Percentiles rank a stretch among this genome's conserved stretches.
Evolutionary conservation across 1,284 basidiomycete species (phyloP).

Genomic region (Pascua guehoae): DNA sequence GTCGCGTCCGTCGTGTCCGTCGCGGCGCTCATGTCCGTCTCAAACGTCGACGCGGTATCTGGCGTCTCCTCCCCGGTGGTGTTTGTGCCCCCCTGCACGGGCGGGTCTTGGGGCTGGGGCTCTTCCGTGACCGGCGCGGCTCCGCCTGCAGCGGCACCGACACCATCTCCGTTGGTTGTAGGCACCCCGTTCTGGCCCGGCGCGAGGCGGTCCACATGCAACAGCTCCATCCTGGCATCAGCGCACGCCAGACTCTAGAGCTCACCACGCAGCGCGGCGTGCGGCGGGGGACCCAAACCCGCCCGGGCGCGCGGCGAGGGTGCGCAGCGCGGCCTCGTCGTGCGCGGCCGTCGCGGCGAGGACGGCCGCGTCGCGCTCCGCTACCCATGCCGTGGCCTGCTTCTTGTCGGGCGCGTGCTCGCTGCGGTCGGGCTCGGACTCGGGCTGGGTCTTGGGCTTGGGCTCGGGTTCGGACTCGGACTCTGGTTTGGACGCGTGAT

Average conservation of each 20-base stretch:
- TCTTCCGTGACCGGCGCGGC: too few species aligned
- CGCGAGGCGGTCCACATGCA: conserved; percentile 13
- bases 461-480: too few species aligned
- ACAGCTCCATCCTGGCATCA: conserved; percentile 29
- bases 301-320: conserved; percentile 40
- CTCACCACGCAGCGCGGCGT: conserved; percentile 42
- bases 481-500: too few species aligned
- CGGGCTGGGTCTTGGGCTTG: too few species aligned
- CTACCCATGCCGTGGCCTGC: conserved; percentile 22
- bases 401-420: too few species aligned
- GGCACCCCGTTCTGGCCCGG: not conserved
- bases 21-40: too few species aligned
- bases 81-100: too few species aligned
- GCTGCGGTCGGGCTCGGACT: too few species aligned
- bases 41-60: not conserved
- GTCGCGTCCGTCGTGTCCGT: not conserved
- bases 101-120: too few species aligned
- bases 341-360: conserved; percentile 28
- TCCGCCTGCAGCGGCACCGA: too few species aligned
- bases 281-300: conserved; percentile 41
- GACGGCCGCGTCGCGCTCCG: conserved; percentile 28
- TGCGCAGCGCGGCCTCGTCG: conserved; percentile 30
- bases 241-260: not conserved
- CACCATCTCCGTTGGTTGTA: not conserved
- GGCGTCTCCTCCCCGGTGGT: not conserved